A percentile compares a stretch with the other conserved stretches of the same genome.
These are phyloP conservation scores for Mycosphaerelloides madeirae DNA, from an alignment of 2,329 filamentous ascomycete species.

Conservation along the genomic window DNA sequence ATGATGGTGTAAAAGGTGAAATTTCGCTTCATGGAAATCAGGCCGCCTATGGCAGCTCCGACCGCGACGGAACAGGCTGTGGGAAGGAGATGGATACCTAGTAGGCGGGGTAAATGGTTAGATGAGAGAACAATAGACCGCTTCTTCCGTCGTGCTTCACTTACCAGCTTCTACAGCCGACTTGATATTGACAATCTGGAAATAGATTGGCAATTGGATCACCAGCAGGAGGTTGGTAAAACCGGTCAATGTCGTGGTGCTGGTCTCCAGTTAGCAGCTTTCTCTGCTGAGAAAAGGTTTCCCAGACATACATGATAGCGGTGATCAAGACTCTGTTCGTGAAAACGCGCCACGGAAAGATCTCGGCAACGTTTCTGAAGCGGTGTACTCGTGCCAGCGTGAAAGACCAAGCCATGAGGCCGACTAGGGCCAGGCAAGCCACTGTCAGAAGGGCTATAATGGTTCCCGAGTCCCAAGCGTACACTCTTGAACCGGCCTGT, in stretches of 20 bases:
- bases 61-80: conserved; percentile 16
- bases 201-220: conserved; percentile 21
- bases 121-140: too few relatives aligned
- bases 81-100: conserved; percentile 15
- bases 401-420: conserved; percentile 1
- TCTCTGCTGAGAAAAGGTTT: too few relatives aligned
- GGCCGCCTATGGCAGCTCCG: conserved; percentile 13
- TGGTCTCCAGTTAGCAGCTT: not conserved
- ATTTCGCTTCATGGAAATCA: conserved; percentile 9
- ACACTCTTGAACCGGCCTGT: conserved; percentile 1
- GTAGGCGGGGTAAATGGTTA: too few relatives aligned
- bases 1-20: conserved; percentile 10
- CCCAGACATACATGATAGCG: too few relatives aligned
- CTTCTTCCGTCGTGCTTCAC: too few relatives aligned
- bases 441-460: not conserved
- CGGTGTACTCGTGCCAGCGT: not conserved
- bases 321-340: too few relatives aligned
- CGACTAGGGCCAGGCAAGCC: not conserved
- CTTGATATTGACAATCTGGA: conserved; percentile 21
- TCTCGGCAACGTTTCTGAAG: not conserved
- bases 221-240: conserved; percentile 21
- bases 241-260: conserved; percentile 12
- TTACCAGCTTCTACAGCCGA: conserved; percentile 17
- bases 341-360: not conserved
- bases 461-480: not conserved